Conservation (phyloP, 2,329 filamentous ascomycete genomes). For the Fusarium brevicatenulatum region DNA sequence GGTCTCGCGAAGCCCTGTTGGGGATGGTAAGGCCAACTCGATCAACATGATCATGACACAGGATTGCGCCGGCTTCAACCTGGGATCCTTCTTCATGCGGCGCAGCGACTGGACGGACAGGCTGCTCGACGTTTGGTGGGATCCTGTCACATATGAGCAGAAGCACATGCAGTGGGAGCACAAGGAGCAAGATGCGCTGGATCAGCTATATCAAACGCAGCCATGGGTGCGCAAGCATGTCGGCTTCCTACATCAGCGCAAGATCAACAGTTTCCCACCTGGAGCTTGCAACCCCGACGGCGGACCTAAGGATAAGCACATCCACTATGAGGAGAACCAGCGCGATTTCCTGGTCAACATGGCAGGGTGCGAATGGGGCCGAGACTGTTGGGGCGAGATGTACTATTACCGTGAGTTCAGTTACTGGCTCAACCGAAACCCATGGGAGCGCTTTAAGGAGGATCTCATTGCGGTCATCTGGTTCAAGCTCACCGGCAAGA, state of each 20-base stretch:
- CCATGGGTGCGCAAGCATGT: constrained; percentile 92
- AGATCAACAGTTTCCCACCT: constrained; percentile 92
- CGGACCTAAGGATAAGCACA: constrained; percentile 72
- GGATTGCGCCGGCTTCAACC: constrained; percentile 95
- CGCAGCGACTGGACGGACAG: constrained; percentile 90
- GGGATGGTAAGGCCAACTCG: constrained; percentile 80
- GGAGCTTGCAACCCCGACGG: constrained; percentile 83
- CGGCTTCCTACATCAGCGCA: constrained; percentile 89
- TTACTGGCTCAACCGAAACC: constrained; percentile 85
- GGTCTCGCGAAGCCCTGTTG: constrained; percentile 74
- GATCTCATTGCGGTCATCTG: constrained; percentile 69
- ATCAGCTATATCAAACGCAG: constrained; percentile 90
- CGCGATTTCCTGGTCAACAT: constrained; percentile 97
- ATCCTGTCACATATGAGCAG: constrained; percentile 96
- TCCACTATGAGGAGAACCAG: constrained; percentile 88
- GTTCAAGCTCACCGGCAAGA: constrained; percentile 71
- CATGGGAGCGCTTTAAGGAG: constrained; percentile 81
- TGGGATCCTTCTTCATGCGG: constrained; percentile 93
- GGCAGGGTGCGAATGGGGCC: constrained; percentile 96
- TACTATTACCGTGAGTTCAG: constrained; percentile 93
- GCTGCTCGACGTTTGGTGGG: constrained; percentile 97
- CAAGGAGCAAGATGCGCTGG: constrained; percentile 96
- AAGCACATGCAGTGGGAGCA: constrained; percentile 99
- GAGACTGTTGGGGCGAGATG: constrained; percentile 98
- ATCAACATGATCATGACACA: constrained; percentile 91